Evolutionary conservation across 1,139 yeast genomes (phyloP), one percentile per base, ranked within the genome.

Genomic region (Wickerhamomyces sp.): DNA sequence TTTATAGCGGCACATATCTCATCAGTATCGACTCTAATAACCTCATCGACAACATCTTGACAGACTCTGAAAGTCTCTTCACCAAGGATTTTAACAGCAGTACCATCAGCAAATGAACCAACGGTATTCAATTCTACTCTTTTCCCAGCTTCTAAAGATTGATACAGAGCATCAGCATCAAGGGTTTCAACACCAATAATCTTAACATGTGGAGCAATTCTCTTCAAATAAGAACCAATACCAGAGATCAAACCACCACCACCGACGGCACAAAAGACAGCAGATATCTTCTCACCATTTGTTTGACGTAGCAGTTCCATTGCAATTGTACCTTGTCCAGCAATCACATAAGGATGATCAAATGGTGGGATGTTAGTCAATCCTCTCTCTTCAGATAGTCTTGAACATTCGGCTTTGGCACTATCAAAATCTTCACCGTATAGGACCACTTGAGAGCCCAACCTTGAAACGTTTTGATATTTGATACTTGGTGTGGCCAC

Each of bases 81-180:
- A 46, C 99, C 99, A 32, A 90, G 75, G 11, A 84, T 66, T 60
- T 84, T 87, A 39, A 93, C 99, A 6, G 99, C 97, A n/a, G 99
- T 90, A 61, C 99, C 99, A 65, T 93, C 99, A n/a, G 99, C 99
- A 67, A 93, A 93, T n/a, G 86, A 72, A n/a, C 99, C 99, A 10
- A 91, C 98, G 30, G 76, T 72, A 33, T 73, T 68, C 48, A 94
- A 73, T 2, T 72, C 63, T 13, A 78, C 79, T 54, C 83, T 76
- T 44, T 79, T 67, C 32, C 79, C 75, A 18, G 67, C 61, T 48
- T 79, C 62, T 50, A 89, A 67, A n/a, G 96, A 86, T 56, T 81
- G 84, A 59, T 81, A 75, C 70, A 93, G 74, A 14, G 96, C 96
- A 63, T 91, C 91, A 1, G 99, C 97, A 65, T 93, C 99, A 61